A percentile compares a stretch with the other conserved stretches of the same genome.
These are phyloP conservation scores for Mesotaenium endlicherianum DNA, from an alignment of 139 green algal species.

Conservation along the genomic window DNA sequence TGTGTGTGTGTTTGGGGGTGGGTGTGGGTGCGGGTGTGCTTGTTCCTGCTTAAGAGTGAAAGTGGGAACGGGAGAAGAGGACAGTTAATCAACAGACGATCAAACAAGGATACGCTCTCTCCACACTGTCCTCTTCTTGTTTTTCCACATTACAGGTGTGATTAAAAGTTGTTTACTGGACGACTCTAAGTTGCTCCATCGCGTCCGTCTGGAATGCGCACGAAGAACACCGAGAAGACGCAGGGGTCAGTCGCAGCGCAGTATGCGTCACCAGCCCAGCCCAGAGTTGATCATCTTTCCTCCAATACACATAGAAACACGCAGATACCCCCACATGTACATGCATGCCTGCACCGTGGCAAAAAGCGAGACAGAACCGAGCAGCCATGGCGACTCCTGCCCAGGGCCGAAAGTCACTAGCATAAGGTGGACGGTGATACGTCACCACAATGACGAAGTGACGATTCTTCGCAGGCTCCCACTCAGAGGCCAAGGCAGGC, in stretches of 20 bases:
- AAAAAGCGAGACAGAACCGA: too few species aligned
- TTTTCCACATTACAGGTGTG: not conserved
- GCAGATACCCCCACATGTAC: too few species aligned
- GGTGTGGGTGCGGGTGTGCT: not conserved
- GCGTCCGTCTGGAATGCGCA: not conserved
- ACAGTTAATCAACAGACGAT: not conserved
- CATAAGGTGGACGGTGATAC: too few species aligned
- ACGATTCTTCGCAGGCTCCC: too few species aligned
- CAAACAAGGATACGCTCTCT: not conserved
- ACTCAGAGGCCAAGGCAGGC: not conserved
- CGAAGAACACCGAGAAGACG: not conserved
- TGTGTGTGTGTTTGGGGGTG: not conserved
- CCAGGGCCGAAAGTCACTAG: too few species aligned
- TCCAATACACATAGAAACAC: too few species aligned
- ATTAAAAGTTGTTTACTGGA: not conserved
- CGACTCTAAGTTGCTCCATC: not conserved
- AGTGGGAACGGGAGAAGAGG: not conserved
- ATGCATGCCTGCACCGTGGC: too few species aligned
- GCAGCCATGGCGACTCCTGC: too few species aligned
- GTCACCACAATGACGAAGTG: too few species aligned
- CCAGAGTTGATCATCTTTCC: too few species aligned
- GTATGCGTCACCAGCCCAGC: too few species aligned
- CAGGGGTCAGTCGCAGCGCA: too few species aligned
- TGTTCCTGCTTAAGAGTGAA: not conserved
- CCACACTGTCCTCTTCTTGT: not conserved